Evolutionary conservation across 306 rosid species (phyloP), one percentile per base, ranked within the genome.

Genomic region (Cucumis cinereus): DNA sequence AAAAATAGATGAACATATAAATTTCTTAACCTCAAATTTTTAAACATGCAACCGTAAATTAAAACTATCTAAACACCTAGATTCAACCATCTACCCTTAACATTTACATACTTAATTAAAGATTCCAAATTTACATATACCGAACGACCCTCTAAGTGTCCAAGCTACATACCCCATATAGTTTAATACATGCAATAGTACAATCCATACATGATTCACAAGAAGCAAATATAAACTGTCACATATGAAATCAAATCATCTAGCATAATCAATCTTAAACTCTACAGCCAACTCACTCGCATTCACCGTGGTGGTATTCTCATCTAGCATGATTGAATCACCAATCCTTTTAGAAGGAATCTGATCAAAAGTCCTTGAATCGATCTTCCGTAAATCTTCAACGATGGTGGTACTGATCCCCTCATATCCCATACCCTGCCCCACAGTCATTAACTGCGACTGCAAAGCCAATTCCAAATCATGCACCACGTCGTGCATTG

Each of bases 401-500:
- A 74, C 66, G 15, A 30, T 16, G 20, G 24, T 56, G 10, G 66
- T 74, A 20, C 73, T 67, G 28, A 22, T 7, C 30, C 23, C 45
- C 24, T 67, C 73, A 41, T n/a, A n/a, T 2, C 17, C 73, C 10
- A 20, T 38, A 16, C 49, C 68, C 4, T 15, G 17, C 5, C 5
- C 26, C 3, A 22, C 1, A 9, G 19, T 24, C 12, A 45, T 19
- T 28, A 76, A 49, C 8, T 59, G 80, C 70, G 7, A 68, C 16
- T 70, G 17, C 43, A 49, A 71, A 3, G 77, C 77, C 33, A 70
- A 30, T 30, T 59, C 40, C 55, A 71, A 69, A 17, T 71, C 61
- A 20, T 64, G 47, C 59, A 41, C 62, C 5, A 79, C 77, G 4
- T 72, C 78, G 22, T 8, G 49, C 82, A 79, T 71, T 22, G n/a